These are phyloP conservation scores for Phialocephala sp. DNA, from an alignment of 2,329 filamentous ascomycete species.

Conservation along the genomic window DNA sequence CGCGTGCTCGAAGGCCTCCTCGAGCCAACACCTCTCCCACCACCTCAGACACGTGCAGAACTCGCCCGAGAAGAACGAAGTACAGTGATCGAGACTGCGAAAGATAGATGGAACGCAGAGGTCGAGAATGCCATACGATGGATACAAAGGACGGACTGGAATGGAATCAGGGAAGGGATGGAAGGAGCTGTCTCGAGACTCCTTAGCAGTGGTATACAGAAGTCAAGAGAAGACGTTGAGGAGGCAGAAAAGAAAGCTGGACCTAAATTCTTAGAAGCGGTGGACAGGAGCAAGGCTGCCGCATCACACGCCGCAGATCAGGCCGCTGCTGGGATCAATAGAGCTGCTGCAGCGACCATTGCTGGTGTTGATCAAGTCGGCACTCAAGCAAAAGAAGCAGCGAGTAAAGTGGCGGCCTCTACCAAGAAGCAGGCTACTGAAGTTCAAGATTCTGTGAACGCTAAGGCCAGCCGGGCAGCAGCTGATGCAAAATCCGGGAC, in stretches of 20 bases:
- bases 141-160: slow-evolving; percentile 71
- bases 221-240: slow-evolving; percentile 39
- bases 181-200: slow-evolving; percentile 56
- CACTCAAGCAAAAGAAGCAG: slow-evolving; percentile 32
- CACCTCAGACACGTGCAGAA: slow-evolving; percentile 57
- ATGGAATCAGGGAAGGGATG: slow-evolving; percentile 61
- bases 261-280: slow-evolving; percentile 45
- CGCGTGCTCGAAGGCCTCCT: slow-evolving; percentile 58
- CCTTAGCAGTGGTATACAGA: slow-evolving; percentile 40
- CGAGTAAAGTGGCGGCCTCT: slow-evolving; percentile 29
- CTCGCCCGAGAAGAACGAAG: slow-evolving; percentile 57
- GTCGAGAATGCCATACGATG: slow-evolving; percentile 69
- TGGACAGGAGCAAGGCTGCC: slow-evolving; percentile 47
- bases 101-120: slow-evolving; percentile 81
- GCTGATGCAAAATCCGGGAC: slow-evolving; percentile 36
- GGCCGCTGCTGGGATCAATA: slow-evolving; percentile 33
- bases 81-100: slow-evolving; percentile 68
- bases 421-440: slow-evolving; percentile 28
- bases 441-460: slow-evolving; percentile 42
- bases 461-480: slow-evolving; percentile 34
- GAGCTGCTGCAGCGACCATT: slow-evolving; percentile 34
- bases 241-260: slow-evolving; percentile 41
- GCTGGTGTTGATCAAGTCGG: slow-evolving; percentile 34
- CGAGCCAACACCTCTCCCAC: slow-evolving; percentile 53
- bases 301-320: slow-evolving; percentile 35